Base-by-base conservation (phyloP, 257 asterid genomes). In the Solanum okadae region DNA sequence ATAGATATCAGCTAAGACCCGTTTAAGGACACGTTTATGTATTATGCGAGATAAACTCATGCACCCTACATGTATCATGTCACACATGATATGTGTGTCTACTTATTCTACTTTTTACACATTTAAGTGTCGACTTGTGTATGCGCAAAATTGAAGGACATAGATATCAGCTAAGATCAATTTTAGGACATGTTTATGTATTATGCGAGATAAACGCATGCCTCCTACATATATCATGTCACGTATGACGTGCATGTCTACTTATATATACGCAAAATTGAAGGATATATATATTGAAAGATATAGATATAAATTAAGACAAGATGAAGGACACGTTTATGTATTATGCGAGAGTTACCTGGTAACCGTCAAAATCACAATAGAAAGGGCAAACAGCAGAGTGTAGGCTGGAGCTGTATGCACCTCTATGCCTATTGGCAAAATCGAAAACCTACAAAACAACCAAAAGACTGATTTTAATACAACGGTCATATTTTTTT, bases 341-440 rank as follows among this genome's bases (percentile, higher is more conserved):
- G 2, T 22, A 59, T 59, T 20, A 20, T 59, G 25, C 12, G 27
- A 59, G 12, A 68, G 38, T 11, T 90, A 95, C 98, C 98, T 96
- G 96, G 93, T 92, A 96, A 40, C 99, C 99, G 89, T 95, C 91
- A 86, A 90, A 92, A 63, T 95, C 99, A 78, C 99, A 96, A 91
- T 96, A 96, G 87, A 95, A 96, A 49, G 99, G 99, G 93, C 99
- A 96, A 67, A 93, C 99, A 9, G 98, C 98, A 61, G 86, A 85
- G 34, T 11, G 89, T 85, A 96, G 92, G 92, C 97, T 96, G 84
- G 94, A 89, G 90, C 98, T 95, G 86, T 96, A 96, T 40, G 97
- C 94, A 44, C 99, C 99, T 37, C 99, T 93, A 93, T 96, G 96
- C 86, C 90, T 94, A 94, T 96, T 96, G 13, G 98, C 99, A 34